These are phyloP conservation scores for Talaromyces islandicus DNA, from an alignment of 2,329 filamentous ascomycete species.

Conservation along the genomic window DNA sequence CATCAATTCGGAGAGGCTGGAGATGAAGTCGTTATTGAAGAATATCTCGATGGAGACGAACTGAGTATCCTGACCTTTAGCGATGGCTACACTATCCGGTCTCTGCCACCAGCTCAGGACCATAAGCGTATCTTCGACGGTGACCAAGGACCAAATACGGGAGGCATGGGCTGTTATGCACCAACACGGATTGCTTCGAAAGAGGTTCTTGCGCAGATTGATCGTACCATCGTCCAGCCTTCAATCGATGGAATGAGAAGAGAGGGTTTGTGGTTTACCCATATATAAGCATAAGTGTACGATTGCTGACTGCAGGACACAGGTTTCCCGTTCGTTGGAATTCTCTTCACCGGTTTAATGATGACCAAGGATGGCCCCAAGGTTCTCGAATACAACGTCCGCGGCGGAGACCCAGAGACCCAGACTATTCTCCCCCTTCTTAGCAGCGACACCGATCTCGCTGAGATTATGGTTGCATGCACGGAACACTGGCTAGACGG, in stretches of 20 bases:
- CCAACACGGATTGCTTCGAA: constrained; percentile 75
- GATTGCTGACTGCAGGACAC: constrained; percentile 41
- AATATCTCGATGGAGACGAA: constrained; percentile 87
- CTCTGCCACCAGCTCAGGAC: constrained; percentile 86
- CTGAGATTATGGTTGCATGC: constrained; percentile 82
- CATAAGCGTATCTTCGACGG: constrained; percentile 93
- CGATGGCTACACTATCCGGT: constrained; percentile 78
- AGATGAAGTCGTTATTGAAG: constrained; percentile 89
- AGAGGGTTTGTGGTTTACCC: constrained; percentile 65
- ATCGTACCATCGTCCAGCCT: constrained; percentile 77
- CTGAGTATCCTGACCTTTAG: constrained; percentile 86
- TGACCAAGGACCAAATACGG: constrained; percentile 87
- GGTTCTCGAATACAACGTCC: constrained; percentile 86
- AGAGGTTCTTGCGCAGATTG: constrained; percentile 69
- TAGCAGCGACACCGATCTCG: constrained; percentile 72
- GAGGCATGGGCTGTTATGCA: constrained; percentile 96
- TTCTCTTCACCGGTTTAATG: constrained; percentile 67
- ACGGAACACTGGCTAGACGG: constrained; percentile 67
- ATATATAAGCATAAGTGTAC: constrained; percentile 45
- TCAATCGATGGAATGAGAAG: constrained; percentile 82
- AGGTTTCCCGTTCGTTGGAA: constrained; percentile 40
- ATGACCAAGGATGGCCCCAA: constrained; percentile 75
- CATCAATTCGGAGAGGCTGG: constrained; percentile 82
- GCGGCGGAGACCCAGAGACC: constrained; percentile 88
- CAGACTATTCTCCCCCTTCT: constrained; percentile 79